Base-by-base conservation (phyloP, 805 yeast genomes). In the Lachancea lanzarotensis region DNA sequence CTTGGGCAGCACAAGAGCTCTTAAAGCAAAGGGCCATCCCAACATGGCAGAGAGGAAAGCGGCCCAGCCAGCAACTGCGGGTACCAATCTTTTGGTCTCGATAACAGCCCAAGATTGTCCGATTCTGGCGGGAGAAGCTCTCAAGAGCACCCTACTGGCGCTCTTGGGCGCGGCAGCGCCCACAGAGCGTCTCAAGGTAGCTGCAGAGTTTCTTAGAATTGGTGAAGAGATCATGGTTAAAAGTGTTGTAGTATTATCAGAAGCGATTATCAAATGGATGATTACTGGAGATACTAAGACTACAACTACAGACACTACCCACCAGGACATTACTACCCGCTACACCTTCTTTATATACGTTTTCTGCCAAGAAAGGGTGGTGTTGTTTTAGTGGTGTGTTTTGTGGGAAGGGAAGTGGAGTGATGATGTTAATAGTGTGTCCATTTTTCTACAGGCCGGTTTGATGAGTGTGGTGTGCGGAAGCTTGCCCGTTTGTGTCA, bases 11-110 rank as follows among this genome's bases (percentile, higher is more conserved):
- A 32, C 38, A 11, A 36, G n/a, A 27, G 42, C 42, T 37, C 45
- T 43, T 13, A 53, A 41, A 19, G 53, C 46, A 20, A 44, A 51
- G 41, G 63, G 63, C 66, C 67, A 63, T 16, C 57, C 55, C 20
- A 63, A 29, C 35, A 53, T 38, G 8, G 37, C 43, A 13, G 48
- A 32, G 40, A 59, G 40, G 16, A 47, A 36, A 7, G 50, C 43
- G 16, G 50, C 44, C 57, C 61, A 60, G 7, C 45, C 47, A 13
- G 39, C 13, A 3, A 57, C 40, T 15, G 54, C 49, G n/a, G 55
- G 53, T 11, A 42, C 47, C 22, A 57, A 32, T 49, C 65, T 57
- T 40, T 49, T 60, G 30, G 53, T 30, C 42, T 61, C 67, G 11
- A 48, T 42, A 2, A 36, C 35, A 3, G 52, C 55, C 55, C 55